phyloP scores from a whole-genome alignment of 768 basidiomycete species.

The Podaxis rugospora region DNA sequence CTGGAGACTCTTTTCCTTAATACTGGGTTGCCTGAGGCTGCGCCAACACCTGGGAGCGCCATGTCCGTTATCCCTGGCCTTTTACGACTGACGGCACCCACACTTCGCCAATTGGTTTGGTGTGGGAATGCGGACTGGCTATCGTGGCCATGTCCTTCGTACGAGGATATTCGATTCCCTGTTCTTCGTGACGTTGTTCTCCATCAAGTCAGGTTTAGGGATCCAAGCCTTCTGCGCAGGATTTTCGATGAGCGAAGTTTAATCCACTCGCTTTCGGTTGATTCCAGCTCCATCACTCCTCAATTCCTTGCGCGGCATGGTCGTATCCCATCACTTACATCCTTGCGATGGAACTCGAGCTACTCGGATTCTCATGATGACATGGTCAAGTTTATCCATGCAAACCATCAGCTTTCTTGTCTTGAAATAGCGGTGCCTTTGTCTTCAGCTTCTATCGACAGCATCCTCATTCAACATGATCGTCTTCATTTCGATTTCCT shows the following conservation, averaged over 20 bases:
- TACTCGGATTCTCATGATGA: constrained; percentile 9
- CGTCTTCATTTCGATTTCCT: constrained; percentile 15
- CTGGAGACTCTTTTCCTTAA: constrained; percentile 18
- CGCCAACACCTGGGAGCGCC: neutral
- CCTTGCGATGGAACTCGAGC: constrained; percentile 18
- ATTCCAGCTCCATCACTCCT: constrained; percentile 3
- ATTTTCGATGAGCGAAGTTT: constrained; percentile 7
- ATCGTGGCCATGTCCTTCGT: neutral
- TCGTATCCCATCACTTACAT: constrained; percentile 18
- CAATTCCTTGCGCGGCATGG: constrained; percentile 14
- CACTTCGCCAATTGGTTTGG: constrained; percentile 20
- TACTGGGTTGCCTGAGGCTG: constrained; percentile 3
- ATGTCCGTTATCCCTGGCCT: constrained; percentile 10
- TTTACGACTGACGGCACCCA: constrained; percentile 9
- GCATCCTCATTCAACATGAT: constrained; percentile 4
- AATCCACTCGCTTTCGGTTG: constrained; percentile 13
- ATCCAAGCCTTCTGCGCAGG: constrained; percentile 6
- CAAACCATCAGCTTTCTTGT: constrained; percentile 22
- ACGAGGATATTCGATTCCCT: constrained; percentile 13
- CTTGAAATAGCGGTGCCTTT: constrained; percentile 17
- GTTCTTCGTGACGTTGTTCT: constrained; percentile 18
- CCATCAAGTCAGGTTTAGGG: constrained; percentile 10
- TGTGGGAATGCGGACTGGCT: constrained; percentile 11
- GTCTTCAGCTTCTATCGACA: constrained; percentile 14
- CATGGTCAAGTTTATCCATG: constrained; percentile 17